These are phyloP conservation scores for Penicillium dipodomyicola DNA, from an alignment of 495 filamentous ascomycete genomes.

Conservation along the genomic window DNA sequence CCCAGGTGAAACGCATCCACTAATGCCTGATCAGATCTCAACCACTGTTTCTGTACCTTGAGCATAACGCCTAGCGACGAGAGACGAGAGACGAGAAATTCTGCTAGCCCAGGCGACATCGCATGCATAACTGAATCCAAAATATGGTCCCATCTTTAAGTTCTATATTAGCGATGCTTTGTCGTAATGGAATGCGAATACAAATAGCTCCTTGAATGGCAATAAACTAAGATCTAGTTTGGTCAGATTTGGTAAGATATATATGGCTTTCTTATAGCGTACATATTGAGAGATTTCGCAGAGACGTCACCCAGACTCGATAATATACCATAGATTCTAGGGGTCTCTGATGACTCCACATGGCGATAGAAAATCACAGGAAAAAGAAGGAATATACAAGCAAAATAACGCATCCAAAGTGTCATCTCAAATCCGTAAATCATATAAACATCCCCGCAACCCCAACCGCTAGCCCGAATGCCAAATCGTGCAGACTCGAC, in stretches of 20 bases:
- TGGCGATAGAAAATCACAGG: conserved; percentile 1
- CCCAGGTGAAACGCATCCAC: too few relatives aligned
- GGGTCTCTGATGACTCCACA: neutral
- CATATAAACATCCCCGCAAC: conserved; percentile 46
- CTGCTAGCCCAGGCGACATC: too few relatives aligned
- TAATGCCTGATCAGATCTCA: too few relatives aligned
- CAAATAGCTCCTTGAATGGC: neutral
- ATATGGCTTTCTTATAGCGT: neutral
- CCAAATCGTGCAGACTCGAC: conserved; percentile 40
- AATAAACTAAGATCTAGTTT: neutral
- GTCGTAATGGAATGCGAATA: too few relatives aligned
- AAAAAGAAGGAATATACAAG: conserved; percentile 12
- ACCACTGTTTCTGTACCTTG: too few relatives aligned
- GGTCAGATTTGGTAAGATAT: neutral
- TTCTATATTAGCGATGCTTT: too few relatives aligned
- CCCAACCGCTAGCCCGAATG: conserved; percentile 43
- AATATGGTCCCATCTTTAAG: too few relatives aligned
- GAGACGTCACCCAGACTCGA: neutral
- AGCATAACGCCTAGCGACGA: too few relatives aligned
- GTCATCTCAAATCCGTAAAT: conserved; percentile 23
- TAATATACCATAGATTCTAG: neutral
- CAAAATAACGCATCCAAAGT: conserved; percentile 3
- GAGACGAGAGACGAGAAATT: too few relatives aligned
- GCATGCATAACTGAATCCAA: too few relatives aligned
- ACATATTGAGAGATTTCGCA: neutral